phyloP scores from a whole-genome alignment of 768 basidiomycete species.

The Boletus fagicola region DNA sequence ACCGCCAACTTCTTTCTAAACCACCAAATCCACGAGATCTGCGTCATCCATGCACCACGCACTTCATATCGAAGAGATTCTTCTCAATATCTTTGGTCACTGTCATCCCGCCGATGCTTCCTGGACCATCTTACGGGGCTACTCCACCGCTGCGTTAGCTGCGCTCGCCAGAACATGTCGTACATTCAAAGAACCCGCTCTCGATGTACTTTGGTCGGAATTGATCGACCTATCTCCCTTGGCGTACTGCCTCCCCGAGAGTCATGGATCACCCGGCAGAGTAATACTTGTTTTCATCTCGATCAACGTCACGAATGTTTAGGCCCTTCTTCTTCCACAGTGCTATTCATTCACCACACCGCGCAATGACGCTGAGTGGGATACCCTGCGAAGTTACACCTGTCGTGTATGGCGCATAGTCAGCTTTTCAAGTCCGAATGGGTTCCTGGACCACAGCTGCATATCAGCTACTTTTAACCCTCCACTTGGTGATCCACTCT shows the following conservation, averaged over 20 bases:
- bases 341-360: background rate
- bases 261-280: background rate
- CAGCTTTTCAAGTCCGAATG: background rate
- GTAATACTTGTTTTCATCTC: background rate
- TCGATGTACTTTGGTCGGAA: constrained; percentile 4
- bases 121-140: background rate
- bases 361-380: constrained; percentile 2
- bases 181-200: constrained; percentile 1
- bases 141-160: background rate
- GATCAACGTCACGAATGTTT: background rate
- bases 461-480: background rate
- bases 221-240: background rate
- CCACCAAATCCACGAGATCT: background rate
- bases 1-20: too few relatives aligned
- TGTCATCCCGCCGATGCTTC: background rate
- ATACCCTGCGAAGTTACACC: constrained; percentile 2
- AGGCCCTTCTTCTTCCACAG: background rate
- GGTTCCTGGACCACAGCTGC: background rate
- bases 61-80: background rate
- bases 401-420: background rate
- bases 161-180: background rate
- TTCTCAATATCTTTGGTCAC: background rate
- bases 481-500: too few relatives aligned
- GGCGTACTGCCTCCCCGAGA: background rate
- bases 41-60: background rate